A percentile compares a stretch with the other conserved stretches of the same genome.
Conservation (phyloP, 352 stramenopile genomes). For the Pythium rhizo-oryzae region DNA sequence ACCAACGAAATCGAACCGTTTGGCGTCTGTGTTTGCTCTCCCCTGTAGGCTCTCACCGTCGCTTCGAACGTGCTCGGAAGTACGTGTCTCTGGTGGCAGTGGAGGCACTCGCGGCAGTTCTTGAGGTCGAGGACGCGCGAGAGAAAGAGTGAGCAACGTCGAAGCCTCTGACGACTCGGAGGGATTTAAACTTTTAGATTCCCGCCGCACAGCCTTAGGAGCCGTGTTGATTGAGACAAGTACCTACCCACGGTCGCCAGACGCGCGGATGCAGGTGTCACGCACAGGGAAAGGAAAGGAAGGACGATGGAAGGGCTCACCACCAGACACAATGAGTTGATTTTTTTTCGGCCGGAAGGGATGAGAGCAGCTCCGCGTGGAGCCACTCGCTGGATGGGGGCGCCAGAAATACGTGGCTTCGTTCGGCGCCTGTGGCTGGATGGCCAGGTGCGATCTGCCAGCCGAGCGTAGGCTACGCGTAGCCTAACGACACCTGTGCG, state of each 20-base stretch:
- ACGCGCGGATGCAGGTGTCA: too few species aligned
- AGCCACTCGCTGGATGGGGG: neutral
- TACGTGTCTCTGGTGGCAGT: neutral
- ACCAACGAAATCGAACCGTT: neutral
- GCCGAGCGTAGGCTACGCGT: conserved; percentile 7
- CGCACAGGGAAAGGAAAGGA: too few species aligned
- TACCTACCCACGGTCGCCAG: too few species aligned
- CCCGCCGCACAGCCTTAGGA: too few species aligned
- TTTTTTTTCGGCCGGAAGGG: neutral
- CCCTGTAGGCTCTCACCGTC: neutral
- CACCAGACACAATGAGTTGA: conserved; percentile 6
- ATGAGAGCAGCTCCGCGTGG: neutral
- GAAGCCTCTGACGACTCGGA: neutral
- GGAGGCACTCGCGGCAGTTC: neutral
- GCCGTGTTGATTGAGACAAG: too few species aligned
- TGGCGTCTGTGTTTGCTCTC: neutral
- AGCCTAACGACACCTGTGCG: neutral
- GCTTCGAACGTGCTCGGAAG: neutral
- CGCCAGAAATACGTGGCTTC: neutral
- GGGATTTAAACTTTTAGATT: neutral
- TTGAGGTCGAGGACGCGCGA: neutral
- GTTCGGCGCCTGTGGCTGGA: neutral
- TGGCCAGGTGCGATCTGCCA: neutral
- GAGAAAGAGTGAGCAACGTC: neutral
- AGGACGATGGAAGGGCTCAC: too few species aligned